Evolutionary conservation across 768 basidiomycete genomes (phyloP).

Genomic region (Tulasnella sp.): DNA sequence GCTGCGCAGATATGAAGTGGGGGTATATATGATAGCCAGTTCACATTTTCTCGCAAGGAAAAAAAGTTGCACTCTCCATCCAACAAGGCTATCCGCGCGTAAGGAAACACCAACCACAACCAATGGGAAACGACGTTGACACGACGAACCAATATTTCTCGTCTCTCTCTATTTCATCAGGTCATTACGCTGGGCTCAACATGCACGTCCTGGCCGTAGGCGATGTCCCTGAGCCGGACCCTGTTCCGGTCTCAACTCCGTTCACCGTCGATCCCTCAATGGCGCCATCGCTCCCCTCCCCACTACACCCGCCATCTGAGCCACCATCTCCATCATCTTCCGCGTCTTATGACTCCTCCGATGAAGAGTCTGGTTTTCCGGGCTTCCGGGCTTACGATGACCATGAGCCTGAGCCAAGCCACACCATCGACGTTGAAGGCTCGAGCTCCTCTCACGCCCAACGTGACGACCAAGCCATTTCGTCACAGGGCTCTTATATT

Average conservation of each 20-base stretch:
- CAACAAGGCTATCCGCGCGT: neutral
- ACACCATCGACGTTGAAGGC: too few relatives aligned
- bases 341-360: neutral
- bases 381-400: neutral
- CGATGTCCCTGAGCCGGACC: neutral
- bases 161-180: neutral
- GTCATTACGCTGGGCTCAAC: neutral
- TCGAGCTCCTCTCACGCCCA: too few relatives aligned
- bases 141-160: neutral
- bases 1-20: too few relatives aligned
- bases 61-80: neutral
- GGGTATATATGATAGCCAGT: too few relatives aligned
- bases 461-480: too few relatives aligned
- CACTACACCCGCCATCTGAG: neutral
- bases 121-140: neutral
- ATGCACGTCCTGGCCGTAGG: neutral
- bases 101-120: neutral
- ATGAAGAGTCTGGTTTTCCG: neutral
- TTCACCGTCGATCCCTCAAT: neutral
- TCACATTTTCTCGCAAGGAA: too few relatives aligned
- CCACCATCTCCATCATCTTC: neutral
- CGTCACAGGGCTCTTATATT: neutral
- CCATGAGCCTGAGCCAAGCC: neutral
- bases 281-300: neutral
- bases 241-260: neutral